phyloP scores from a whole-genome alignment of 805 yeast genomes.

The Wickerhamomyces chaumierensis region DNA sequence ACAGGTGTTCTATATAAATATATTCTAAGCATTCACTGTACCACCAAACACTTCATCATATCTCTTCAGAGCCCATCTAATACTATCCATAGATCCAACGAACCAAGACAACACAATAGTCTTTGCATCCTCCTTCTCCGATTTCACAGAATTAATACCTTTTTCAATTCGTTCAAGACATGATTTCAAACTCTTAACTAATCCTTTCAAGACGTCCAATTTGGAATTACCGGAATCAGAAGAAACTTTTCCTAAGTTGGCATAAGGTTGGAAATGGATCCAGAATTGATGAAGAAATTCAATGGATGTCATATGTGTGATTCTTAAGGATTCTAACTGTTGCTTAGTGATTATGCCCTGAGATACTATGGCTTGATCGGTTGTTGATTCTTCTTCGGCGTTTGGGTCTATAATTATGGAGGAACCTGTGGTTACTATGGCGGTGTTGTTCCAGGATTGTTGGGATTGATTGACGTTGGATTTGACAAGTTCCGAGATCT shows the following conservation, averaged over 20 bases:
- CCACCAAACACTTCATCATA: conserved; percentile 21
- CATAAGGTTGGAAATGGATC: conserved; percentile 35
- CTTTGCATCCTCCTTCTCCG: conserved; percentile 19
- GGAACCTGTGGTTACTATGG: background rate
- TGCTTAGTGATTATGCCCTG: conserved; percentile 22
- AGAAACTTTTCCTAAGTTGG: too few species aligned
- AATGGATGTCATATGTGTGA: conserved; percentile 61
- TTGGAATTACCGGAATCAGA: conserved; percentile 29
- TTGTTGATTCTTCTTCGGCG: conserved; percentile 16
- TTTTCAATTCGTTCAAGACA: conserved; percentile 33
- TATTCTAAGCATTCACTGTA: too few species aligned
- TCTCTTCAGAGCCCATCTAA: conserved; percentile 32
- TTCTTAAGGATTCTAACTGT: conserved; percentile 37
- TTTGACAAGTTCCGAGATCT: conserved; percentile 36
- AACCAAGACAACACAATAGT: conserved; percentile 23
- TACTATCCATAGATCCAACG: conserved; percentile 32
- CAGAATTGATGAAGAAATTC: conserved; percentile 74
- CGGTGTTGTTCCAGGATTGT: conserved; percentile 27
- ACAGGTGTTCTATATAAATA: too few species aligned
- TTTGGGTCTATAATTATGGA: conserved; percentile 6
- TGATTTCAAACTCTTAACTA: conserved; percentile 38
- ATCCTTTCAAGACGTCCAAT: conserved; percentile 32
- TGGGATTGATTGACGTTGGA: conserved; percentile 43
- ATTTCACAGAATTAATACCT: conserved; percentile 20
- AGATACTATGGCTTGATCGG: conserved; percentile 19